Percentiles rank a stretch among this genome's conserved stretches.
phyloP scores from a whole-genome alignment of 2,329 filamentous ascomycete species.

The Ceratocystis smalleyi region DNA sequence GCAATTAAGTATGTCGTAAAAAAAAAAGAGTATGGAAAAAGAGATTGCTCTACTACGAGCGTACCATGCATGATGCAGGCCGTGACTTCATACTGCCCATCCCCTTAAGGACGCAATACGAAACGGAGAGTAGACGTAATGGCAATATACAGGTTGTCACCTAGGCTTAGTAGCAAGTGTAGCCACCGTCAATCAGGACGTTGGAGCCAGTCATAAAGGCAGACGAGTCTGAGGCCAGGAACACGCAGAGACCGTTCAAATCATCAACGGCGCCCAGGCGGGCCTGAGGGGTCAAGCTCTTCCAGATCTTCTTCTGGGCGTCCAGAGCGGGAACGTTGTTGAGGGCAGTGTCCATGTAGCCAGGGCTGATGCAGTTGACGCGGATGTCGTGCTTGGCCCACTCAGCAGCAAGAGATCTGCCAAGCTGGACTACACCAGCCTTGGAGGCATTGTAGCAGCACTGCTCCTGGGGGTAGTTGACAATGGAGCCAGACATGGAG shows the following conservation, averaged over 20 bases:
- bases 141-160: background rate
- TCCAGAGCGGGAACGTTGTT: conserved; percentile 66
- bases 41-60: conserved; percentile 11
- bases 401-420: conserved; percentile 67
- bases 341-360: conserved; percentile 74
- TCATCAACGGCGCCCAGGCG: conserved; percentile 59
- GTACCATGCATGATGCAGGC: conserved; percentile 13
- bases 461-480: conserved; percentile 78
- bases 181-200: conserved; percentile 55
- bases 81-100: background rate
- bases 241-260: conserved; percentile 62
- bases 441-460: conserved; percentile 73
- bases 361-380: conserved; percentile 71
- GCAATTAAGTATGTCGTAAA: conserved; percentile 10
- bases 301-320: conserved; percentile 71
- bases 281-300: conserved; percentile 55
- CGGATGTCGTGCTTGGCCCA: conserved; percentile 71
- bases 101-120: background rate
- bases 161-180: conserved; percentile 41
- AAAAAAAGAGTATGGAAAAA: conserved; percentile 5
- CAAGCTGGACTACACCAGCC: conserved; percentile 62
- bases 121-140: conserved; percentile 4
- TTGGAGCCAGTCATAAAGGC: conserved; percentile 66
- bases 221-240: conserved; percentile 57
- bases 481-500: conserved; percentile 68